Evolutionary conservation across 495 filamentous ascomycete species (phyloP).

Genomic region (Tuber calosporum): DNA sequence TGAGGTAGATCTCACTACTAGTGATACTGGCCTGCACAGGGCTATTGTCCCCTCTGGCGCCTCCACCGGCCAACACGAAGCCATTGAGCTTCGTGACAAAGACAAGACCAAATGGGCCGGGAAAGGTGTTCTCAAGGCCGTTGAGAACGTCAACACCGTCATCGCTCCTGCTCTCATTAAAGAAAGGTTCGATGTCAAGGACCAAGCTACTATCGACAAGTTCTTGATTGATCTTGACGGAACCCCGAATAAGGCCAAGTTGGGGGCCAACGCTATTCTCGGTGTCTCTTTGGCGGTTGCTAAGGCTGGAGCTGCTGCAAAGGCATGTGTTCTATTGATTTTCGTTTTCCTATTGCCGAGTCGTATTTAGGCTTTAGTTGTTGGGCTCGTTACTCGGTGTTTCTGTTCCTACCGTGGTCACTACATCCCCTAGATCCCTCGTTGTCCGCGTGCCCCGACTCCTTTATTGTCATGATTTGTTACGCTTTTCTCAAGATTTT

Average conservation of each 20-base stretch:
- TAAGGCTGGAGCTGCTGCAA: constrained; percentile 98
- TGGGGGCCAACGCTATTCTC: constrained; percentile 97
- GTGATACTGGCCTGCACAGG: constrained; percentile 84
- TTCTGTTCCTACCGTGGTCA: not conserved
- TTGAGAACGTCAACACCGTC: constrained; percentile 87
- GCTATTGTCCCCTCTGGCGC: constrained; percentile 98
- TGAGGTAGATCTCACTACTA: constrained; percentile 94
- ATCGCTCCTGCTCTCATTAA: constrained; percentile 91
- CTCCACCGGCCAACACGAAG: constrained; percentile 97
- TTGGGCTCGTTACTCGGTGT: constrained; percentile 4
- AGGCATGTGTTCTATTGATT: constrained; percentile 48
- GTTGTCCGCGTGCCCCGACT: not conserved
- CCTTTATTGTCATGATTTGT: not conserved
- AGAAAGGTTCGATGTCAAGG: constrained; percentile 90
- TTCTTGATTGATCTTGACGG: constrained; percentile 96
- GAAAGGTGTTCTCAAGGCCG: constrained; percentile 94
- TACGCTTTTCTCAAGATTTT: not conserved
- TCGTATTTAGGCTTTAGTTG: not conserved
- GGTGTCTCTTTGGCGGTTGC: constrained; percentile 93
- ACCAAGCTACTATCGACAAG: constrained; percentile 84
- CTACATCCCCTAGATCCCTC: not conserved
- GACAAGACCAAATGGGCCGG: constrained; percentile 96
- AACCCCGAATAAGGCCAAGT: constrained; percentile 92
- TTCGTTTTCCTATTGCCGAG: constrained; percentile 7
- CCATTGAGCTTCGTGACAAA: constrained; percentile 95